These are phyloP conservation scores for Gracilaria domingensis DNA, from an alignment of 23 red algal species.

Conservation along the genomic window DNA sequence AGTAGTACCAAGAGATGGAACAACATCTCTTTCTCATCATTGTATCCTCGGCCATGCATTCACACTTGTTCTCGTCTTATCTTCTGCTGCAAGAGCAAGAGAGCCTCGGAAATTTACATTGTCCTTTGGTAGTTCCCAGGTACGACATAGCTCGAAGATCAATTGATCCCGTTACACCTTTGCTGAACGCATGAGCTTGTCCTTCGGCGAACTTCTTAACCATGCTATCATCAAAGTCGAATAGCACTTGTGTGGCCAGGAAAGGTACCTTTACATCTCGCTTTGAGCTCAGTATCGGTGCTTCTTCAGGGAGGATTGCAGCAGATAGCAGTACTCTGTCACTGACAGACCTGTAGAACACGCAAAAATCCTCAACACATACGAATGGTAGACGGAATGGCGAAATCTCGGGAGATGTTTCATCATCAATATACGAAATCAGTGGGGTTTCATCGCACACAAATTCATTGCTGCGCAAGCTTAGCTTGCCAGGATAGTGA, in stretches of 20 bases:
- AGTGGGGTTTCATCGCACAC: slow-evolving; percentile 1
- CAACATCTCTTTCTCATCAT: background rate
- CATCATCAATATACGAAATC: slow-evolving; percentile 2
- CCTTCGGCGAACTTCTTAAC: background rate
- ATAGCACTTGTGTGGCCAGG: background rate
- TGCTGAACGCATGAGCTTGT: slow-evolving; percentile 2
- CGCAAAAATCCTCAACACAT: slow-evolving; percentile 1
- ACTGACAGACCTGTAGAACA: background rate
- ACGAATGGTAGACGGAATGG: slow-evolving; percentile 4
- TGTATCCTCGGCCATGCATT: too few species aligned
- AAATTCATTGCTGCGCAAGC: background rate
- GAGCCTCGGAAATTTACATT: background rate
- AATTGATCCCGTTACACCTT: background rate
- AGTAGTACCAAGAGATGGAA: too few species aligned
- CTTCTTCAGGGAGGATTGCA: background rate
- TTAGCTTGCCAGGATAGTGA: background rate
- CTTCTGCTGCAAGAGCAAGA: slow-evolving; percentile 11
- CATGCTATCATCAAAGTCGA: background rate
- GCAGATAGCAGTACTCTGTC: background rate
- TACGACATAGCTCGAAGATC: slow-evolving; percentile 6
- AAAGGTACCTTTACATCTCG: background rate
- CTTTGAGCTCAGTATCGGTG: background rate
- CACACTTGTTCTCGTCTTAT: background rate
- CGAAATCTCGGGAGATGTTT: background rate
- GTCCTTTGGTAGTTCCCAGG: background rate